phyloP scores from a whole-genome alignment of 1,284 basidiomycete genomes.

The Cutaneotrichosporon sp. region DNA sequence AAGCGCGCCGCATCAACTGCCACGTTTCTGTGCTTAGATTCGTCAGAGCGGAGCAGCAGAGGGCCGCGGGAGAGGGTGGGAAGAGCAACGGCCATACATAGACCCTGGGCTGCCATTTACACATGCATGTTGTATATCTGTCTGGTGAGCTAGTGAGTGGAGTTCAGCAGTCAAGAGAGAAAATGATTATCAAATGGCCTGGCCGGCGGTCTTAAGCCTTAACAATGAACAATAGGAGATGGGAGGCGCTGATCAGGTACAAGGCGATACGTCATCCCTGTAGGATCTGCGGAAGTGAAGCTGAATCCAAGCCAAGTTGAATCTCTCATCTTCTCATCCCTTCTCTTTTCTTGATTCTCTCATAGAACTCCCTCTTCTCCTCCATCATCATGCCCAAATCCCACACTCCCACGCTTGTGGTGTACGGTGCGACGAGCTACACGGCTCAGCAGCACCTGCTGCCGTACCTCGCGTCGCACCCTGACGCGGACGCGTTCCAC shows the following conservation, averaged over 20 bases:
- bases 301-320: too few species aligned
- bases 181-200: too few species aligned
- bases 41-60: too few species aligned
- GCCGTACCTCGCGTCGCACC: constrained; percentile 44
- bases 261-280: not conserved
- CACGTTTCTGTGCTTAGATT: too few species aligned
- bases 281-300: not conserved
- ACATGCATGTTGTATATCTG: not conserved
- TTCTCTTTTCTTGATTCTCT: not conserved
- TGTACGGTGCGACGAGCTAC: constrained; percentile 52
- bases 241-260: not conserved
- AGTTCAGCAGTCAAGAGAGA: too few species aligned
- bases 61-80: too few species aligned
- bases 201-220: too few species aligned
- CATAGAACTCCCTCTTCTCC: not conserved
- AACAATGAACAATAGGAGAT: too few species aligned
- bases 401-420: constrained; percentile 34
- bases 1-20: not conserved
- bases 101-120: not conserved
- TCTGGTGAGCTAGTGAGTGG: not conserved
- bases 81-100: too few species aligned
- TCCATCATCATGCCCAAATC: not conserved
- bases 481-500: constrained; percentile 35
- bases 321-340: not conserved
- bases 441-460: constrained; percentile 40